A percentile compares a stretch with the other conserved stretches of the same genome.
These are phyloP conservation scores for Pulicaria dysenterica DNA, from an alignment of 129 eudicot genomes.

Conservation along the genomic window DNA sequence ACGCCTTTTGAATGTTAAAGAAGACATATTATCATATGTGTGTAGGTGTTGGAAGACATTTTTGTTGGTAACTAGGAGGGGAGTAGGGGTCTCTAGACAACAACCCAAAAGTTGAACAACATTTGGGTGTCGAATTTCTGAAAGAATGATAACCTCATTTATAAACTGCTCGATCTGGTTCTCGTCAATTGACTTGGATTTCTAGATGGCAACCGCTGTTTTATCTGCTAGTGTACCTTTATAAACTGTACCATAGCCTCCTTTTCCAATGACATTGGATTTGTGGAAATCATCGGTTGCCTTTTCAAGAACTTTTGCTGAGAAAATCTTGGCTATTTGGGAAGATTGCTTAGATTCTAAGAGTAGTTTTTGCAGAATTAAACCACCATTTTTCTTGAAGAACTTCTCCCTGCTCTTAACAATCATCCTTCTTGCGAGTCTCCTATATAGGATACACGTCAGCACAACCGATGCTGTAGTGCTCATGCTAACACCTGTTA, in stretches of 20 bases:
- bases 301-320: conserved; percentile 23
- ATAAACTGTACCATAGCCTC: conserved; percentile 33
- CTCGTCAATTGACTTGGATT: conserved; percentile 31
- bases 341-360: conserved; percentile 22
- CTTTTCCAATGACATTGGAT: conserved; percentile 25
- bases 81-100: conserved; percentile 35
- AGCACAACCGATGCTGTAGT: conserved; percentile 5
- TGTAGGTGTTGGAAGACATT: conserved; percentile 37
- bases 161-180: conserved; percentile 35
- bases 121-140: conserved; percentile 36
- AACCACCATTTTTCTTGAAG: conserved; percentile 38
- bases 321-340: conserved; percentile 30
- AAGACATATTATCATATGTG: background rate
- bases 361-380: conserved; percentile 29
- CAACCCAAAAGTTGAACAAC: conserved; percentile 32
- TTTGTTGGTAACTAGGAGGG: conserved; percentile 32
- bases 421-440: conserved; percentile 22
- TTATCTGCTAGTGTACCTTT: conserved; percentile 30
- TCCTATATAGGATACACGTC: conserved; percentile 20
- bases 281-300: conserved; percentile 32
- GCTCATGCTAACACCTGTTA: conserved; percentile 18
- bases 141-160: conserved; percentile 38
- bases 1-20: conserved; percentile 19
- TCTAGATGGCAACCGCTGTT: conserved; percentile 20
- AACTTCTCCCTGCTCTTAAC: conserved; percentile 23